These are phyloP conservation scores for Metschnikowia santaceciliae DNA, from an alignment of 805 yeast species.

Conservation along the genomic window DNA sequence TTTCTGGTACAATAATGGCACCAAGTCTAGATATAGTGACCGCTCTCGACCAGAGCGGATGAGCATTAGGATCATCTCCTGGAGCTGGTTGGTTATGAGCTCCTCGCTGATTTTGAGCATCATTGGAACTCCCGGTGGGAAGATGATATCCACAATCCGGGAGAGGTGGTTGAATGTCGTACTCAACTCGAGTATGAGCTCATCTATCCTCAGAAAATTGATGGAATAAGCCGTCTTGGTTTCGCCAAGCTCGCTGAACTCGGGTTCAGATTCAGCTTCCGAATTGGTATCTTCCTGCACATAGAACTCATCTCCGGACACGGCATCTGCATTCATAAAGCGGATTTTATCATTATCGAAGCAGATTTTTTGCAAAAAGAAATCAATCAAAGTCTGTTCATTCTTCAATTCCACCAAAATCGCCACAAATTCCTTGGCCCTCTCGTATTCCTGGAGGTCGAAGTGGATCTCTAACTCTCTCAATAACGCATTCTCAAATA, in stretches of 20 bases:
- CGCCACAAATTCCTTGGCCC: conserved; percentile 32
- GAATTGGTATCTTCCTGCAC: neutral
- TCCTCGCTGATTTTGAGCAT: conserved; percentile 47
- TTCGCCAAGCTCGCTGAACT: neutral
- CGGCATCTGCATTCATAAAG: conserved; percentile 27
- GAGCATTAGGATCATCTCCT: conserved; percentile 28
- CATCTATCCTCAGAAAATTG: conserved; percentile 19
- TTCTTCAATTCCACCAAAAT: conserved; percentile 35
- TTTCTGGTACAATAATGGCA: conserved; percentile 38
- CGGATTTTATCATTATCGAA: conserved; percentile 34
- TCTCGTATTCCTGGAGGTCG: conserved; percentile 42
- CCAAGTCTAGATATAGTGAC: conserved; percentile 29
- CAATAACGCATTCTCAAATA: conserved; percentile 68
- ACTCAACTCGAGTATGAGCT: conserved; percentile 29
- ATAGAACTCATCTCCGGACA: conserved; percentile 25
- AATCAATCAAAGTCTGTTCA: conserved; percentile 42
- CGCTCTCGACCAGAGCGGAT: conserved; percentile 26
- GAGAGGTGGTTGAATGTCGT: conserved; percentile 36
- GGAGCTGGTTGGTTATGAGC: conserved; percentile 37
- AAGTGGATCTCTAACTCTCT: conserved; percentile 62
- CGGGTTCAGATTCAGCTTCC: neutral
- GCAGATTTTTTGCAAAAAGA: conserved; percentile 40
- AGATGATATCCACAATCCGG: conserved; percentile 37
- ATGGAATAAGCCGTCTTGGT: neutral
- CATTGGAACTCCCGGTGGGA: conserved; percentile 44